phyloP scores from a whole-genome alignment of 1,284 basidiomycete species.

The Austropuccinia psidii region DNA sequence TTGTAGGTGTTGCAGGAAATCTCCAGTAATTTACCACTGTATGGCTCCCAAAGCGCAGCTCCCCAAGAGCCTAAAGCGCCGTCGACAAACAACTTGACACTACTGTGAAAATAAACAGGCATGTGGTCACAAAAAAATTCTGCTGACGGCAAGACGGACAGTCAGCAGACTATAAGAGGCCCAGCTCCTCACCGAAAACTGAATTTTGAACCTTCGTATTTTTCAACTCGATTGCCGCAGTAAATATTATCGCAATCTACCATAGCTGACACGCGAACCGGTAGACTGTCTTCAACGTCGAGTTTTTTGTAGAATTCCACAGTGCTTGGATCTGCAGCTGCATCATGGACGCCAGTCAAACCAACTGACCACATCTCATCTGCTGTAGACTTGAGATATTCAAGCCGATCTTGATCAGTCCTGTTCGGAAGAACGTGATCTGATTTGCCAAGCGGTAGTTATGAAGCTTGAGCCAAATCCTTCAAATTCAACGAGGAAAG shows the following conservation, averaged over 20 bases:
- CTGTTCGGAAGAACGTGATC: conserved; percentile 16
- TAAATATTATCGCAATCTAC: conserved; percentile 22
- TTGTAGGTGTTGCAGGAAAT: too few species aligned
- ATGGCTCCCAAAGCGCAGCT: conserved; percentile 43
- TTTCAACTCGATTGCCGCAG: conserved; percentile 24
- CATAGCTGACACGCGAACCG: conserved; percentile 26
- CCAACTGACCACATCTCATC: conserved; percentile 33
- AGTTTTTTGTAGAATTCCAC: conserved; percentile 31
- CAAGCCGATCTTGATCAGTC: conserved; percentile 25
- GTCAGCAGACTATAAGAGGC: not conserved
- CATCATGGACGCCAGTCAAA: conserved; percentile 32
- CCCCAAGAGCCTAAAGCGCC: conserved; percentile 46
- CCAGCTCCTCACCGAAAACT: conserved; percentile 26
- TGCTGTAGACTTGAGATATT: conserved; percentile 11
- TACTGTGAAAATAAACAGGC: too few species aligned
- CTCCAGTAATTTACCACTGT: conserved; percentile 37
- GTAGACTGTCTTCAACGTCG: conserved; percentile 19
- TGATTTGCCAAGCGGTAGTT: conserved; percentile 38
- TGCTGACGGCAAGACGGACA: too few species aligned
- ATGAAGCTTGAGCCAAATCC: not conserved
- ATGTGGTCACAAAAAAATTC: conserved; percentile 17
- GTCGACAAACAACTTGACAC: conserved; percentile 45
- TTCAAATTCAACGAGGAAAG: not conserved
- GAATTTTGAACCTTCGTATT: conserved; percentile 8
- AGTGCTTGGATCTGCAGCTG: conserved; percentile 17